These are phyloP conservation scores for Tricholoma hemisulphureum DNA, from an alignment of 768 basidiomycete genomes.

Conservation along the genomic window DNA sequence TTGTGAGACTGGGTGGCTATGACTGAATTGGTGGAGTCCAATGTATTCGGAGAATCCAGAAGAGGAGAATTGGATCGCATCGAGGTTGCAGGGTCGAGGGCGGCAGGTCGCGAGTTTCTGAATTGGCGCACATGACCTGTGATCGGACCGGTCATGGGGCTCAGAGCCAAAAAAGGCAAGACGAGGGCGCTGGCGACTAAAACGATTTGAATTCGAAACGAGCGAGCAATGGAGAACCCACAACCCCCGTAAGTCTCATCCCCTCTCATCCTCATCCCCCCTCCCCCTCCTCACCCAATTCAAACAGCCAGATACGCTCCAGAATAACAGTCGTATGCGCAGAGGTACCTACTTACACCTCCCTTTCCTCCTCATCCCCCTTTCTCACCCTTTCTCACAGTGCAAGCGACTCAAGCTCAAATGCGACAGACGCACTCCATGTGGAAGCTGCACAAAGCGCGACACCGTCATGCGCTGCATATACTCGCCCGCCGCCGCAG, in stretches of 20 bases:
- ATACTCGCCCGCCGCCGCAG: conserved; percentile 79
- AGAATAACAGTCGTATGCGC: conserved; percentile 80
- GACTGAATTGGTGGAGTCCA: too few relatives aligned
- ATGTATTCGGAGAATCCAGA: too few relatives aligned
- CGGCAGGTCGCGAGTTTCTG: too few relatives aligned
- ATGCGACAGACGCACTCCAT: conserved; percentile 78
- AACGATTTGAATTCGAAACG: too few relatives aligned
- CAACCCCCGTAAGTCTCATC: conserved; percentile 17
- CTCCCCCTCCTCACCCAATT: conserved; percentile 11
- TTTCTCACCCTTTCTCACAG: conserved; percentile 33
- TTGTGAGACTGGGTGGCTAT: too few relatives aligned
- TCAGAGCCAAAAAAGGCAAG: too few relatives aligned
- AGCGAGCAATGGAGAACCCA: not conserved
- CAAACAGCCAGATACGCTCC: conserved; percentile 62
- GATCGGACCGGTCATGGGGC: too few relatives aligned
- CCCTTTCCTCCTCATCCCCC: conserved; percentile 1
- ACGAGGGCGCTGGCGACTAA: too few relatives aligned
- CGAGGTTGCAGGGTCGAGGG: too few relatives aligned
- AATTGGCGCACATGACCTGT: too few relatives aligned
- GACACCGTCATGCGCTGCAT: conserved; percentile 71
- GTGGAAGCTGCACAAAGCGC: conserved; percentile 76
- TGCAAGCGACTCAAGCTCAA: conserved; percentile 87
- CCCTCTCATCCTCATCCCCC: conserved; percentile 2
- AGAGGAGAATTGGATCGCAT: too few relatives aligned
- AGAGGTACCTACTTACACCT: conserved; percentile 46